Evolutionary conservation across 1,139 yeast species (phyloP).

Genomic region (Hyphopichia wangnamkhiaoensis): DNA sequence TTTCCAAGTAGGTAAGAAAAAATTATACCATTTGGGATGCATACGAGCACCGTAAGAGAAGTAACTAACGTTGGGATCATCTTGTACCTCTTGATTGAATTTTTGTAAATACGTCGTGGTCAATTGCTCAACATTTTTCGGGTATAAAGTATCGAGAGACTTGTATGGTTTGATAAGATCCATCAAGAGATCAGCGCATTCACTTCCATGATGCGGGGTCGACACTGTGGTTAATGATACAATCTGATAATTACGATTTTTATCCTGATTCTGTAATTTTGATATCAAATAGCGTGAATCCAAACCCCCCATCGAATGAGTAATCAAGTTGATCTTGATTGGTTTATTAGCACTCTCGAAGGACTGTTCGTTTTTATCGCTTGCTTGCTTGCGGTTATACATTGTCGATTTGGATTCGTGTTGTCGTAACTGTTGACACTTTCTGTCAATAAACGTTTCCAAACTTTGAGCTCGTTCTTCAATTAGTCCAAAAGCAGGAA

Average conservation of each 20-base stretch:
- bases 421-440: slow-evolving; percentile 34
- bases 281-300: slow-evolving; percentile 79
- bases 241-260: slow-evolving; percentile 47
- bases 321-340: slow-evolving; percentile 66
- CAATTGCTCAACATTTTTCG: slow-evolving; percentile 53
- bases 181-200: slow-evolving; percentile 72
- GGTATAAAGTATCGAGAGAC: slow-evolving; percentile 32
- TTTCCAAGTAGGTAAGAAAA: slow-evolving; percentile 65
- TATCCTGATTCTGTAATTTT: slow-evolving; percentile 35
- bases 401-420: slow-evolving; percentile 28
- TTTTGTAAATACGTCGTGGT: slow-evolving; percentile 54
- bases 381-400: slow-evolving; percentile 21
- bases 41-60: slow-evolving; percentile 83
- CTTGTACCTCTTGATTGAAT: slow-evolving; percentile 53
- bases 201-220: slow-evolving; percentile 88
- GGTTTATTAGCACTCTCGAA: slow-evolving; percentile 24
- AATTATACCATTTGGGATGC: slow-evolving; percentile 60
- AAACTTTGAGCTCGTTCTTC: slow-evolving; percentile 66
- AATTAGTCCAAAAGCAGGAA: slow-evolving; percentile 81
- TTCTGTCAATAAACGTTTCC: slow-evolving; percentile 50
- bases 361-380: slow-evolving; percentile 6
- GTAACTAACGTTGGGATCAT: slow-evolving; percentile 67
- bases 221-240: slow-evolving; percentile 79
- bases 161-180: slow-evolving; percentile 20
- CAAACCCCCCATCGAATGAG: slow-evolving; percentile 96